These are phyloP conservation scores for Podospora australis DNA, from an alignment of 495 filamentous ascomycete genomes.

Conservation along the genomic window DNA sequence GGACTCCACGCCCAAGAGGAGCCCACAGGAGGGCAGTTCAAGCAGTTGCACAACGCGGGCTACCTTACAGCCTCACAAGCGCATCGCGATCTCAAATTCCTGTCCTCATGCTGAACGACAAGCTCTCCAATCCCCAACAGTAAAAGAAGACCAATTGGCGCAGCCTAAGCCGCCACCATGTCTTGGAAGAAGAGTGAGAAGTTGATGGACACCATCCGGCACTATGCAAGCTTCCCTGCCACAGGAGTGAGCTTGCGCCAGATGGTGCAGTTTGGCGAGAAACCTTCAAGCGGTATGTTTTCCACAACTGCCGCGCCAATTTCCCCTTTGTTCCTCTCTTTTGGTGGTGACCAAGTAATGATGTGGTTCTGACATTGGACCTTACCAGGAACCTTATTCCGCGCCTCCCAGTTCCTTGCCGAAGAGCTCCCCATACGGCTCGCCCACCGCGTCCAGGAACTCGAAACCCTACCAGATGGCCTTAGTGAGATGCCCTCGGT, in stretches of 20 bases:
- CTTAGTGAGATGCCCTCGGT: slow-evolving; percentile 98
- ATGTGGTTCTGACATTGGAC: slow-evolving; percentile 7
- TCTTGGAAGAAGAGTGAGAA: slow-evolving; percentile 82
- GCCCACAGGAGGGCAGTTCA: too few relatives aligned
- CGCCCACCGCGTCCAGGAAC: slow-evolving; percentile 91
- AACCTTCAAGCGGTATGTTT: slow-evolving; percentile 70
- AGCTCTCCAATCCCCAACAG: slow-evolving; percentile 19
- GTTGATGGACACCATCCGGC: slow-evolving; percentile 97
- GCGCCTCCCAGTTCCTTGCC: slow-evolving; percentile 94
- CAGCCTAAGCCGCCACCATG: slow-evolving; percentile 48
- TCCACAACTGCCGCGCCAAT: background rate
- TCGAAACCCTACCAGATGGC: slow-evolving; percentile 88
- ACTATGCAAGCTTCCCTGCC: slow-evolving; percentile 94
- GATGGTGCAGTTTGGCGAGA: slow-evolving; percentile 98
- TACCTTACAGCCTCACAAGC: background rate
- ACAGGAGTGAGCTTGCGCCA: slow-evolving; percentile 94
- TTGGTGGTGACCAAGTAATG: slow-evolving; percentile 11
- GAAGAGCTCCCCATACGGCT: slow-evolving; percentile 97
- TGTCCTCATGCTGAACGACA: slow-evolving; percentile 21
- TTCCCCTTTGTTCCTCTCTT: slow-evolving; percentile 4
- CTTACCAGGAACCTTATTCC: slow-evolving; percentile 78
- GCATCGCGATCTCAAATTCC: background rate
- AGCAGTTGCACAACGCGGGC: background rate
- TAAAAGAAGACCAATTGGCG: slow-evolving; percentile 29
- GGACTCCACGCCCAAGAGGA: slow-evolving; percentile 6